Base-by-base conservation (phyloP, 192 early-diverging fungal species). In the Coemansia sp. region DNA sequence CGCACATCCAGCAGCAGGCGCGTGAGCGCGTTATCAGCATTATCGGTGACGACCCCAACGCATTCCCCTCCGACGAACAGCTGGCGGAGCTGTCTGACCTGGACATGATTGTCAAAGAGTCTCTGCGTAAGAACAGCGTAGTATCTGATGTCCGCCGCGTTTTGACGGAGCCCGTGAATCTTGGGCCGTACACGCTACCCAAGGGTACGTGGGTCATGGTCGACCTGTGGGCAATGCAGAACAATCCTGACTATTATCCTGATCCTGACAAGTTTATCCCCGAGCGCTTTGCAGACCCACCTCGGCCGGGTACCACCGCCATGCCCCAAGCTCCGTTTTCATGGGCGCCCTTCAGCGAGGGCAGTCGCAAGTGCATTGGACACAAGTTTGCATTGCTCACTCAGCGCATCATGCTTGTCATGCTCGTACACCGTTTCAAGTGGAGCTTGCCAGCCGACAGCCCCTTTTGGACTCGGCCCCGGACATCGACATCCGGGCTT, bases 311-410 rank as follows among this genome's bases (percentile, higher is more conserved):
- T 19, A 35, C 19, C 37, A 61, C 37, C 53, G 28, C 32, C 23
- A 21, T 21, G 19, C n/a, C 66, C 23, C 38, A 47, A 6, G 65
- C 62, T 16, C 70, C 81, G 19, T 84, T 74, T 40, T 69, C 84
- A n/a, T 89, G 85, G 85, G 67, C 84, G 8, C 83, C 88, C 19
- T 89, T 89, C 64, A 79, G 85, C 70, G 78, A 72, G 47, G 88
- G 87, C 26, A 66, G 71, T 35, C 85, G 85, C 40, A 75, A 84
- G 58, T 90, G 89, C 68, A 75, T 88, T 40, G 88, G 88, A 13
- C 66, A 76, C 76, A 85, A 87, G 62, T 89, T 90, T 65, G 80
- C 82, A 2, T 72, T 90, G 49, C 73, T 86, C 26, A 87, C 86
- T 43, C 87, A 89, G 80, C 84, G 85, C 52, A 77, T 90, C 21